Percentiles rank a stretch among this genome's conserved stretches.
Evolutionary conservation across 495 filamentous ascomycete species (phyloP).

Genomic region (Chlorociboria aeruginascens): DNA sequence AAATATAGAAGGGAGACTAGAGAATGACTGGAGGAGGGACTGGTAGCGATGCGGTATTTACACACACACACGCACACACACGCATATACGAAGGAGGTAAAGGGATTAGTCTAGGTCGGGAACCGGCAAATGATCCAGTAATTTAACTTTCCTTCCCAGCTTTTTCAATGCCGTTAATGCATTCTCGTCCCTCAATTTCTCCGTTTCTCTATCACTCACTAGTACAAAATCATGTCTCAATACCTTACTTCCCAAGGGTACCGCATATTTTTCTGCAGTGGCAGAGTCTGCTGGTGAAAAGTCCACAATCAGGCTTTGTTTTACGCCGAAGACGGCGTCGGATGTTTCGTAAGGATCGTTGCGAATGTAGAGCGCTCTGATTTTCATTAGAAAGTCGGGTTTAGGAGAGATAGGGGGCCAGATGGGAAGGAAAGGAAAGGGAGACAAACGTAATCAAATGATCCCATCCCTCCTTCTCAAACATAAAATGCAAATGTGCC

Average conservation of each 20-base stretch:
- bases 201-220: slow-evolving; percentile 56
- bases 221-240: slow-evolving; percentile 68
- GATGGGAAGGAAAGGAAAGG: slow-evolving; percentile 5
- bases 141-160: slow-evolving; percentile 60
- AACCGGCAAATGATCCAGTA: slow-evolving; percentile 74
- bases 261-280: slow-evolving; percentile 49
- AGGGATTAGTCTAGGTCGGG: slow-evolving; percentile 52
- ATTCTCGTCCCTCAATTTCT: slow-evolving; percentile 54
- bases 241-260: slow-evolving; percentile 56
- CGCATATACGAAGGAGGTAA: too few relatives aligned
- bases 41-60: too few relatives aligned
- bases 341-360: slow-evolving; percentile 83
- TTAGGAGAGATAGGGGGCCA: not conserved
- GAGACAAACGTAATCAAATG: slow-evolving; percentile 66
- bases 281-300: slow-evolving; percentile 50
- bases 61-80: too few relatives aligned
- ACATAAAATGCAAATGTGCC: slow-evolving; percentile 93
- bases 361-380: slow-evolving; percentile 63
- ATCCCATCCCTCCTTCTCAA: slow-evolving; percentile 74
- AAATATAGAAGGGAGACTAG: too few relatives aligned
- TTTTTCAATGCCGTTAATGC: slow-evolving; percentile 59
- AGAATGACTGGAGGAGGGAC: too few relatives aligned
- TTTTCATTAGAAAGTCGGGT: slow-evolving; percentile 17
- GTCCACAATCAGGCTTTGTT: slow-evolving; percentile 69
- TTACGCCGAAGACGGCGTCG: slow-evolving; percentile 90